Evolutionary conservation across 2,329 filamentous ascomycete species (phyloP), one percentile per base, ranked within the genome.

Genomic region (Esteya vermicola): DNA sequence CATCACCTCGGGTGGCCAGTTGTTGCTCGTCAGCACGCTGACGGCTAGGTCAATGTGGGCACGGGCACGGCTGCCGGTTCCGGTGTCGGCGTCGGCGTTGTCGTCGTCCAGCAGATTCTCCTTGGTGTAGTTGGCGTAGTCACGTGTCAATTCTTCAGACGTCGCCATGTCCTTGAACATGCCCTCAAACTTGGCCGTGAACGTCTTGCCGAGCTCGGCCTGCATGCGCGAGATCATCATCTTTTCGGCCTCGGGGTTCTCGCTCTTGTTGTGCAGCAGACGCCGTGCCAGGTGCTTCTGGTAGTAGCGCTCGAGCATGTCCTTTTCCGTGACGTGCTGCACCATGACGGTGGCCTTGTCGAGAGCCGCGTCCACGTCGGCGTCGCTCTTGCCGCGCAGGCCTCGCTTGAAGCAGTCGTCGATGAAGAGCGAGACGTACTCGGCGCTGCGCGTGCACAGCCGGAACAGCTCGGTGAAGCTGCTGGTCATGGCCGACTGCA

Each of bases 211-310:
- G 39, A 96, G 76, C 57, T 95, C 89, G 54, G 91, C 76, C 69
- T 95, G 96, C 86, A 98, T 95, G 47, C 89, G 83, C 0, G 80
- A 81, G 39, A 98, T 91, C 75, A 98, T 93, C 52, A 91, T 81
- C 56, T 89, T 88, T 61, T 98, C 91, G 1, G 86, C 85, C 52
- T 95, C 89, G 47, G 85, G 80, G 54, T 84, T 93, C 49, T 93
- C 80, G 0, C 85, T 89, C 52, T 91, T 93, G 54, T 81, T 84
- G 61, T 91, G 84, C 16, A 98, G 67, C 32, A 98, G 64, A 38
- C 91, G 78, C 44, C 85, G 81, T 33, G 85, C 89, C 20, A 98
- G 70, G 60, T 98, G 91, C 56, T 93, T 93, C 65, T 96, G 94
- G 65, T 98, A 96, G 59, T 98, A 98, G 5, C 83, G 77, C 62